phyloP scores from a whole-genome alignment of 1,139 yeast genomes.

The Eremothecium cymbalariae region DNA sequence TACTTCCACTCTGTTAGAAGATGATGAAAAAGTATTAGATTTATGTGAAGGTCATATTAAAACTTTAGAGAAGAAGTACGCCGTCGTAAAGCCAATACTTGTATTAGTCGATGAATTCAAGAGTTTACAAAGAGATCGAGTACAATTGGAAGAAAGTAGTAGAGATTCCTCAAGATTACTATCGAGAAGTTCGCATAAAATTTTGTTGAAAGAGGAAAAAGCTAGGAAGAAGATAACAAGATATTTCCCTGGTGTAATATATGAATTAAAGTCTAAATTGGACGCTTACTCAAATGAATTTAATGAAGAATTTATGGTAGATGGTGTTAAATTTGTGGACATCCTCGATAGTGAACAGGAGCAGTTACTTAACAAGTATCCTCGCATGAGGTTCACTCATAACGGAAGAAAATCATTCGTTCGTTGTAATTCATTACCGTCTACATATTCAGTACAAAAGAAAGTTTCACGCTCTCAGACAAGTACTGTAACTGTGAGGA shows the following conservation, averaged over 20 bases:
- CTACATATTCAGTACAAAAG: background rate
- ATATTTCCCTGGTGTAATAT: slow-evolving; percentile 56
- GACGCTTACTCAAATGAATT: slow-evolving; percentile 39
- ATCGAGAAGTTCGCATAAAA: slow-evolving; percentile 70
- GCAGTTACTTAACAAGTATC: slow-evolving; percentile 30
- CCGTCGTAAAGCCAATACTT: slow-evolving; percentile 49
- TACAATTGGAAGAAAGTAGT: slow-evolving; percentile 56
- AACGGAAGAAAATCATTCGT: slow-evolving; percentile 8
- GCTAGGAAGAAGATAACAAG: slow-evolving; percentile 58
- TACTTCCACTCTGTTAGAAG: slow-evolving; percentile 38
- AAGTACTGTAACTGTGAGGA: background rate
- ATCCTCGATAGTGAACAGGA: slow-evolving; percentile 39
- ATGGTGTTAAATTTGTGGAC: slow-evolving; percentile 43
- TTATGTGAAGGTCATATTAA: slow-evolving; percentile 58
- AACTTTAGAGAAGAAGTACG: slow-evolving; percentile 42
- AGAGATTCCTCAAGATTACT: slow-evolving; percentile 75
- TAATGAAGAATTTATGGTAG: slow-evolving; percentile 37
- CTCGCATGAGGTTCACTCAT: slow-evolving; percentile 27
- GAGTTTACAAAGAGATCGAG: slow-evolving; percentile 52
- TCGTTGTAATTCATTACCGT: slow-evolving; percentile 1
- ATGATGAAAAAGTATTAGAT: slow-evolving; percentile 41
- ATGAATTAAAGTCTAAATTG: slow-evolving; percentile 43
- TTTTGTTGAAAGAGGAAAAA: slow-evolving; percentile 72
- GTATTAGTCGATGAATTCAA: slow-evolving; percentile 46
- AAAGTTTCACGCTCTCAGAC: background rate